phyloP scores from a whole-genome alignment of 495 filamentous ascomycete genomes.

The Xeromyces bisporus region DNA sequence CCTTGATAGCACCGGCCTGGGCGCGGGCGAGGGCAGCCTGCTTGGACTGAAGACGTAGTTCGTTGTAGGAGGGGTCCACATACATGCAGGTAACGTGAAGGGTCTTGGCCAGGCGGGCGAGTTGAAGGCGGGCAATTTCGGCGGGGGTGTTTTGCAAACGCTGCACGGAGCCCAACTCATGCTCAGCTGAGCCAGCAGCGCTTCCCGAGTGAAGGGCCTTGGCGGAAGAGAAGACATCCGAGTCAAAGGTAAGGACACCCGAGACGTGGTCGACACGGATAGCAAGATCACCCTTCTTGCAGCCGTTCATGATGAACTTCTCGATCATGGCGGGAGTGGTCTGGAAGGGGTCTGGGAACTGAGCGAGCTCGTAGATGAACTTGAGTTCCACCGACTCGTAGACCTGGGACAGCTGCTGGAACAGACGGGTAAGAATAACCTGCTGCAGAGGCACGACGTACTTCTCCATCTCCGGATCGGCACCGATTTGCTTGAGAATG shows the following conservation, averaged over 20 bases:
- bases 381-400: conserved; percentile 94
- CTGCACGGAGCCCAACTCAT: conserved; percentile 70
- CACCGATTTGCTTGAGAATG: conserved; percentile 83
- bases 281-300: conserved; percentile 96
- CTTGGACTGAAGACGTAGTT: conserved; percentile 60
- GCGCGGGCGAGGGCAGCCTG: conserved; percentile 65
- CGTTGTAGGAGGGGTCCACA: conserved; percentile 76
- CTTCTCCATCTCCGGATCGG: conserved; percentile 90
- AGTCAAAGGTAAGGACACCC: conserved; percentile 89
- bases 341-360: conserved; percentile 95
- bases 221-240: conserved; percentile 92
- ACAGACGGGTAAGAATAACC: conserved; percentile 92
- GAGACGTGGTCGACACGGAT: conserved; percentile 93
- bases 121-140: conserved; percentile 90
- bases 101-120: conserved; percentile 78
- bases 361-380: conserved; percentile 83
- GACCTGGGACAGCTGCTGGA: conserved; percentile 97
- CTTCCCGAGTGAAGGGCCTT: conserved; percentile 83
- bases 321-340: conserved; percentile 83
- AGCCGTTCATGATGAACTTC: conserved; percentile 99
- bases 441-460: conserved; percentile 91
- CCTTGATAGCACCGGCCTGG: conserved; percentile 70
- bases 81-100: conserved; percentile 88
- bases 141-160: conserved; percentile 93
- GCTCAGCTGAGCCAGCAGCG: conserved; percentile 74